Percentiles rank a stretch among this genome's conserved stretches.
phyloP scores from a whole-genome alignment of 2,329 filamentous ascomycete species.

The Emericellopsis atlantica region DNA sequence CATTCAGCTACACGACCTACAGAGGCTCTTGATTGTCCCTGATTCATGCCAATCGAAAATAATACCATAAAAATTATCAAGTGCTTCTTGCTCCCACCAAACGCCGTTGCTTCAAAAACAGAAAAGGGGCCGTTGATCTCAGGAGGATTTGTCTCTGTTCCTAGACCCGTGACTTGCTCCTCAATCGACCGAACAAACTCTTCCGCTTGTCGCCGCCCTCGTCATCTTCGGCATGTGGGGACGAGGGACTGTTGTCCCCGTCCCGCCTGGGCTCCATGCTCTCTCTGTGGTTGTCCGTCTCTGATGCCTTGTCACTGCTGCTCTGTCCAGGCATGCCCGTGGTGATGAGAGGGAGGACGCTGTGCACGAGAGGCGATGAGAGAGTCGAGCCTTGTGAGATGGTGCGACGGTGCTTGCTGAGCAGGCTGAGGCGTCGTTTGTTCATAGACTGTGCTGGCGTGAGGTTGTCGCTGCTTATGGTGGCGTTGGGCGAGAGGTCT shows the following conservation, averaged over 20 bases:
- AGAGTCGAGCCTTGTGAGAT: conserved; percentile 26
- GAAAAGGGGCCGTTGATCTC: no score
- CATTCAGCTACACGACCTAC: conserved; percentile 75
- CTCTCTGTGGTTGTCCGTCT: background rate
- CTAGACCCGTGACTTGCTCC: no score
- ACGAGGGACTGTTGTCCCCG: no score
- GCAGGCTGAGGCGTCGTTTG: conserved; percentile 31
- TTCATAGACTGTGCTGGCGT: conserved; percentile 26
- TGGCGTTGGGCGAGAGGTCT: conserved; percentile 41
- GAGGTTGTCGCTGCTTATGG: conserved; percentile 41
- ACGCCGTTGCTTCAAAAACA: no score
- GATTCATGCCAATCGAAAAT: no score
- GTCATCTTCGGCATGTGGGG: background rate
- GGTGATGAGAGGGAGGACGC: conserved; percentile 16
- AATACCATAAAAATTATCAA: no score
- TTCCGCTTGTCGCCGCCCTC: conserved; percentile 3
- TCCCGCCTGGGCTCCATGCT: no score
- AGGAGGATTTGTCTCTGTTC: no score
- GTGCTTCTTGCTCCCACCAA: no score
- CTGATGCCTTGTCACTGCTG: conserved; percentile 2
- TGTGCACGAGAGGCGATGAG: conserved; percentile 22
- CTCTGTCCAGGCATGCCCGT: conserved; percentile 11
- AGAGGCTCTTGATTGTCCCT: conserved; percentile 46
- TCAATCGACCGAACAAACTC: no score
- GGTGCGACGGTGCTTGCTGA: conserved; percentile 32